phyloP scores from a whole-genome alignment of 1,284 basidiomycete species.

The Takashimella tepidaria region DNA sequence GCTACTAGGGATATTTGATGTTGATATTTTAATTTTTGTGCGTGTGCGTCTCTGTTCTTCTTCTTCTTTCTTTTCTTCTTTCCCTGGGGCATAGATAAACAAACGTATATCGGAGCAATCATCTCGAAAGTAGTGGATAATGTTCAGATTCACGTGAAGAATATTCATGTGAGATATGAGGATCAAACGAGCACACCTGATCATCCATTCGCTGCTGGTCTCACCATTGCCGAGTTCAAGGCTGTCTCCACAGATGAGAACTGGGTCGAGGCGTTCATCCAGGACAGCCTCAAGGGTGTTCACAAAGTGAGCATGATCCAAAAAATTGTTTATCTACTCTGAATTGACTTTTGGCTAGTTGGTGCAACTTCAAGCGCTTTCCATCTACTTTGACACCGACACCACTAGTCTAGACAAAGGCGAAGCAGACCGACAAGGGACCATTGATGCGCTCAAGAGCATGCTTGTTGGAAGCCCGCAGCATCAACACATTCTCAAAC shows the following conservation, averaged over 20 bases:
- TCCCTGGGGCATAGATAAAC: conserved; percentile 60
- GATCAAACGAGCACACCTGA: conserved; percentile 90
- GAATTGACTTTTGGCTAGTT: too few species aligned
- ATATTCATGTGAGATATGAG: conserved; percentile 94
- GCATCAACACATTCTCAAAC: conserved; percentile 95
- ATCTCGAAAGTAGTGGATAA: conserved; percentile 94
- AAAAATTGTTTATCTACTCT: too few species aligned
- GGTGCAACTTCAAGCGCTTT: conserved; percentile 78
- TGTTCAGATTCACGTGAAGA: conserved; percentile 89
- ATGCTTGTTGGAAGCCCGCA: conserved; percentile 62
- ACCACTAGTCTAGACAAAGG: conserved; percentile 69
- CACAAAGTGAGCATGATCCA: conserved; percentile 63
- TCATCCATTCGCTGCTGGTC: conserved; percentile 91
- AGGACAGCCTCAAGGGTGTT: conserved; percentile 79
- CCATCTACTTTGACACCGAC: conserved; percentile 96
- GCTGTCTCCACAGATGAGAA: conserved; percentile 87
- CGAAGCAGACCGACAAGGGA: conserved; percentile 53
- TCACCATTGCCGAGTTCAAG: conserved; percentile 88
- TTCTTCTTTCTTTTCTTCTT: too few species aligned
- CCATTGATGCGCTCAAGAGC: conserved; percentile 70
- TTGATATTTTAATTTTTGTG: conserved; percentile 2
- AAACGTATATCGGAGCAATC: conserved; percentile 74
- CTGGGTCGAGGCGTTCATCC: conserved; percentile 94
- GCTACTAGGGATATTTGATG: too few species aligned
- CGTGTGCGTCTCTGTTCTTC: too few species aligned